Base-by-base conservation (phyloP, 345 rosid genomes). In the Odontarrhena argentea region DNA sequence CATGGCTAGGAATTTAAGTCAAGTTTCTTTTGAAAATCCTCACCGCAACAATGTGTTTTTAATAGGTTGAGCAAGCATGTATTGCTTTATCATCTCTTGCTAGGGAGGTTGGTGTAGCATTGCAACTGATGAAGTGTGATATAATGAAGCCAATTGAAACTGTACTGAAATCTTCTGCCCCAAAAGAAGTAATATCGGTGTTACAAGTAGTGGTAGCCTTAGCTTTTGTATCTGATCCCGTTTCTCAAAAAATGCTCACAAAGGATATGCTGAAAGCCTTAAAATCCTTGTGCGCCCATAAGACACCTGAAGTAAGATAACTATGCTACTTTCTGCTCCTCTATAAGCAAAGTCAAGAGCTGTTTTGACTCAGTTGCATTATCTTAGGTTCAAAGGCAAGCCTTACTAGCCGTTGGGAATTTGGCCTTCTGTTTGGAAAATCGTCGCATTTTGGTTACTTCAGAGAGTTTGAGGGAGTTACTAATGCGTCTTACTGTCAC, bases 111-210 rank as follows among this genome's bases (percentile, higher is more conserved):
- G 85, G 91, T 5, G 87, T 94, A 43, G 96, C 93, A 32, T 79
- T 94, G 89, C 91, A 86, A 81, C 81, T 94, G 78, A 87, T 94
- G 86, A 94, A 94, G 81, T 94, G 96, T 54, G 99, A 94, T 71
- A 87, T 91, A 60, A 88, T 94, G 99, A 86, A 91, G 79, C 97
- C 95, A 48, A 85, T 84, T 78, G 96, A 88, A 81, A 79, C 85
- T n/a, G 97, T 87, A 35, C 69, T 91, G 74, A 94, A 83, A 78
- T 91, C 94, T 26, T 72, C 75, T 66, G 77, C 81, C 57, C 83
- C 82, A 8, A 91, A 88, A 52, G 97, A 87, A 81, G 85, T 94
- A 53, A 83, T 86, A 36, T 87, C 99, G 52, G 97, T 94, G 56
- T 74, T 94, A 79, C 91, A 88, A 79, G 99, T 94, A 45, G 87